Evolutionary conservation across 1,284 basidiomycete genomes (phyloP).

Genomic region (Cryptococcus neoformans): DNA sequence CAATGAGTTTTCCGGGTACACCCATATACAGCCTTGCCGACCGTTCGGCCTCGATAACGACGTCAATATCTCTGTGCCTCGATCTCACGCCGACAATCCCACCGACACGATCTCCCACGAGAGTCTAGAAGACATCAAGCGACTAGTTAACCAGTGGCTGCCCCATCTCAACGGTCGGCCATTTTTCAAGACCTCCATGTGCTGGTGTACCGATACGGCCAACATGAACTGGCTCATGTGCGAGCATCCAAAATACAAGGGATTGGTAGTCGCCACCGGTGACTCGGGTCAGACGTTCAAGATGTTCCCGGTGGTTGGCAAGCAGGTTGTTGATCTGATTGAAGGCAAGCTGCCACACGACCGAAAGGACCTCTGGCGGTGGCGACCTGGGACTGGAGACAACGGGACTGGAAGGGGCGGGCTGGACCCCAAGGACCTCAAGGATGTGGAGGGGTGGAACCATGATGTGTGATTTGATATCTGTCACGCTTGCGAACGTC

Average conservation of each 20-base stretch:
- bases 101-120: slow-evolving; percentile 40
- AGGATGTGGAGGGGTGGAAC: slow-evolving; percentile 30
- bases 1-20: slow-evolving; percentile 39
- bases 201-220: slow-evolving; percentile 45
- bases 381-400: slow-evolving; percentile 39
- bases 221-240: slow-evolving; percentile 36
- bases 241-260: slow-evolving; percentile 34
- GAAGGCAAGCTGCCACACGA: slow-evolving; percentile 38
- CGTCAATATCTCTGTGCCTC: slow-evolving; percentile 34
- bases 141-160: slow-evolving; percentile 30
- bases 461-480: too few relatives aligned
- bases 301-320: slow-evolving; percentile 50
- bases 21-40: slow-evolving; percentile 10
- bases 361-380: slow-evolving; percentile 15
- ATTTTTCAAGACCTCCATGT: slow-evolving; percentile 37
- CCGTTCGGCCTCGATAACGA: slow-evolving; percentile 19
- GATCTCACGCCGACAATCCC: slow-evolving; percentile 42
- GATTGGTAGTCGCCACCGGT: slow-evolving; percentile 36
- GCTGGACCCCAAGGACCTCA: slow-evolving; percentile 27
- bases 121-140: slow-evolving; percentile 17
- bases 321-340: slow-evolving; percentile 43
- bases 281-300: slow-evolving; percentile 39
- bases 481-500: too few relatives aligned
- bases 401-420: slow-evolving; percentile 12
- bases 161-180: slow-evolving; percentile 27